Evolutionary conservation across 345 rosid genomes (phyloP).

Genomic region (Combretum micranthum): DNA sequence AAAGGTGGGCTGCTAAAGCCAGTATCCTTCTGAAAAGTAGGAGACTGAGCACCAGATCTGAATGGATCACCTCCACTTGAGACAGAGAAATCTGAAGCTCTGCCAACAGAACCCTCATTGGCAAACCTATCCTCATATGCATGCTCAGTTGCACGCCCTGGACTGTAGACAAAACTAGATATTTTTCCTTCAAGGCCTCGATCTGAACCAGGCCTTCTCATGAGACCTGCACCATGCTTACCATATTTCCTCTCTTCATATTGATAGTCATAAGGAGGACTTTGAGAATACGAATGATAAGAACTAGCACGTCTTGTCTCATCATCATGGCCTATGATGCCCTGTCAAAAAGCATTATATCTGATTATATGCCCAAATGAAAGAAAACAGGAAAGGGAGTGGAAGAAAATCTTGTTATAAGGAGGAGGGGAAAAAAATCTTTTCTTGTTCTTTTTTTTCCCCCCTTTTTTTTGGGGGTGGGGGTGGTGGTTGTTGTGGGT

Average conservation of each 20-base stretch:
- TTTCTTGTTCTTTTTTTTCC: no score
- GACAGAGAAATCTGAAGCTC: conserved; percentile 74
- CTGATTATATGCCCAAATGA: no score
- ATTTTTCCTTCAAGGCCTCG: conserved; percentile 55
- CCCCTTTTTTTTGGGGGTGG: no score
- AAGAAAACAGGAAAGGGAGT: not conserved
- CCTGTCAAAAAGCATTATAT: conserved; percentile 32
- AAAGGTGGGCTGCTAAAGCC: conserved; percentile 56
- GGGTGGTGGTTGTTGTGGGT: no score
- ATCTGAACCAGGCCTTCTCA: conserved; percentile 93
- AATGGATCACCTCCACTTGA: conserved; percentile 76
- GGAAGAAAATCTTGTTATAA: no score
- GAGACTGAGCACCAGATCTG: conserved; percentile 61
- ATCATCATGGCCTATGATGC: conserved; percentile 46
- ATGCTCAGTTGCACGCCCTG: conserved; percentile 58
- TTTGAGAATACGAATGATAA: conserved; percentile 94
- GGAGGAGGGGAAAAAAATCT: no score
- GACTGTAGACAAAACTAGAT: conserved; percentile 74
- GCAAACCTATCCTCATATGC: conserved; percentile 69
- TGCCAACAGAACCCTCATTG: conserved; percentile 75
- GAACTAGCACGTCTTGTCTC: conserved; percentile 84
- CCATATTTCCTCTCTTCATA: conserved; percentile 89
- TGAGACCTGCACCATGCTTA: conserved; percentile 48
- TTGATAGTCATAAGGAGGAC: conserved; percentile 97
- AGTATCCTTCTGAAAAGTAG: conserved; percentile 54